Percentiles rank a stretch among this genome's conserved stretches.
These are phyloP conservation scores for Aleurites moluccanus DNA, from an alignment of 441 rosid genomes.

Conservation along the genomic window DNA sequence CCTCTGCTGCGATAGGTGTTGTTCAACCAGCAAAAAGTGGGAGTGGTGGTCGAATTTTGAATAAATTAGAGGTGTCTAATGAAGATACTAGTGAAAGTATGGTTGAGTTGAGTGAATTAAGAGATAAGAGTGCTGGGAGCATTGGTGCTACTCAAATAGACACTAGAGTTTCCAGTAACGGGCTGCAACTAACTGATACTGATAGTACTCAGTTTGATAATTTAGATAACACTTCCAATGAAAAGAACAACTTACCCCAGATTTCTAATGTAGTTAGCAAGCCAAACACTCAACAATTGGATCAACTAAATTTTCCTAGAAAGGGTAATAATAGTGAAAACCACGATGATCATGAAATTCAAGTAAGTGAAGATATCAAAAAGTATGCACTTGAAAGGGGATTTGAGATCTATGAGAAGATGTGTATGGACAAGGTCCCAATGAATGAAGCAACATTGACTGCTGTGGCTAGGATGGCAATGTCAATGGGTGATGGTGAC, in stretches of 20 bases:
- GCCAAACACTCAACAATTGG: constrained; percentile 17
- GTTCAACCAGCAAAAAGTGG: constrained; percentile 72
- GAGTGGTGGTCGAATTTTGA: constrained; percentile 32
- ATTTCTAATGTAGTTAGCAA: constrained; percentile 12
- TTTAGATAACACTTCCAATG: constrained; percentile 12
- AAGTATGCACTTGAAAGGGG: constrained; percentile 55
- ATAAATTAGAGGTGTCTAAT: constrained; percentile 22
- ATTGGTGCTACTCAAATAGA: constrained; percentile 8
- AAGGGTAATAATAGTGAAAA: constrained; percentile 1
- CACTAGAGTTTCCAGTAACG: constrained; percentile 9
- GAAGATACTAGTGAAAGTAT: constrained; percentile 22
- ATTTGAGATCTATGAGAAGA: constrained; percentile 51
- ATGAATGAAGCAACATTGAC: constrained; percentile 63
- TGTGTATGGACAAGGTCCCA: constrained; percentile 47
- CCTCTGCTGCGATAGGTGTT: constrained; percentile 69
- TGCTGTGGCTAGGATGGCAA: constrained; percentile 68
- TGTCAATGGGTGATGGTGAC: constrained; percentile 58
- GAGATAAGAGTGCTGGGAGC: constrained; percentile 13
- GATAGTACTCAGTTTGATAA: not conserved
- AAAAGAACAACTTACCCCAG: constrained; percentile 20
- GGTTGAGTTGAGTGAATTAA: constrained; percentile 12
- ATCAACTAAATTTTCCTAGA: not conserved
- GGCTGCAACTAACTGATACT: not conserved
- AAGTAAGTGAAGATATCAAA: constrained; percentile 45
- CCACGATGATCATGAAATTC: constrained; percentile 29